A percentile compares a stretch with the other conserved stretches of the same genome.
phyloP scores from a whole-genome alignment of 2,329 filamentous ascomycete species.

The Aspergillus pseudoterreus region DNA sequence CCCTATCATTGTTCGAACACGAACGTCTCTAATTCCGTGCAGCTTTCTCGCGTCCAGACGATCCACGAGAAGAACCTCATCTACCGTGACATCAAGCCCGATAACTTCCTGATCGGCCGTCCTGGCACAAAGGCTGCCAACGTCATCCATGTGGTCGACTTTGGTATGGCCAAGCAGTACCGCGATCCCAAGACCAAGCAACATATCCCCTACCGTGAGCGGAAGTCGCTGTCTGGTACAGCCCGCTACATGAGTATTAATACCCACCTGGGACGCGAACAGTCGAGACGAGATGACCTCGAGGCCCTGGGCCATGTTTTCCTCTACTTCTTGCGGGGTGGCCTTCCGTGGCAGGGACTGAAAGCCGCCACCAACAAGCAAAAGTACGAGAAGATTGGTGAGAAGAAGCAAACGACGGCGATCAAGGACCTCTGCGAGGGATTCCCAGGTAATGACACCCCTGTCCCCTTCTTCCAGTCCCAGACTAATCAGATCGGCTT shows the following conservation, averaged over 20 bases:
- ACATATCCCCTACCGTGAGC: slow-evolving; percentile 94
- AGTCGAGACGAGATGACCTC: slow-evolving; percentile 91
- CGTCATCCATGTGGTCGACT: slow-evolving; percentile 97
- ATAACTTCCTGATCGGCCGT: slow-evolving; percentile 96
- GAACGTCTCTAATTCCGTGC: slow-evolving; percentile 19
- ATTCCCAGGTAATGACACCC: slow-evolving; percentile 62
- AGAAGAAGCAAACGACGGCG: slow-evolving; percentile 97
- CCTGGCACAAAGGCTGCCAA: slow-evolving; percentile 92
- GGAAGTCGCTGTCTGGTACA: slow-evolving; percentile 94
- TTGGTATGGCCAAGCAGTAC: slow-evolving; percentile 99
- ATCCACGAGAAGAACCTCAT: slow-evolving; percentile 99
- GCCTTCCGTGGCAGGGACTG: slow-evolving; percentile 64
- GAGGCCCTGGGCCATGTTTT: slow-evolving; percentile 75
- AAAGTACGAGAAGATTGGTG: slow-evolving; percentile 99
- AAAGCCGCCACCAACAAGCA: slow-evolving; percentile 78
- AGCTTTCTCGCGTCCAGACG: slow-evolving; percentile 85
- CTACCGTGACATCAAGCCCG: slow-evolving; percentile 98
- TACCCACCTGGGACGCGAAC: slow-evolving; percentile 92
- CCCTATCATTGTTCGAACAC: neutral
- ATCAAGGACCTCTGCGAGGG: slow-evolving; percentile 97
- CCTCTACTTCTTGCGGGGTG: slow-evolving; percentile 66
- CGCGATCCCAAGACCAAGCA: slow-evolving; percentile 98
- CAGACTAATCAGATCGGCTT: slow-evolving; percentile 30
- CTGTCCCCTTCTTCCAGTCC: slow-evolving; percentile 8
- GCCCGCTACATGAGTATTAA: slow-evolving; percentile 99